Percentiles rank a stretch among this genome's conserved stretches.
Evolutionary conservation across 2,329 filamentous ascomycete genomes (phyloP).

Genomic region (Aspergillus alliaceus): DNA sequence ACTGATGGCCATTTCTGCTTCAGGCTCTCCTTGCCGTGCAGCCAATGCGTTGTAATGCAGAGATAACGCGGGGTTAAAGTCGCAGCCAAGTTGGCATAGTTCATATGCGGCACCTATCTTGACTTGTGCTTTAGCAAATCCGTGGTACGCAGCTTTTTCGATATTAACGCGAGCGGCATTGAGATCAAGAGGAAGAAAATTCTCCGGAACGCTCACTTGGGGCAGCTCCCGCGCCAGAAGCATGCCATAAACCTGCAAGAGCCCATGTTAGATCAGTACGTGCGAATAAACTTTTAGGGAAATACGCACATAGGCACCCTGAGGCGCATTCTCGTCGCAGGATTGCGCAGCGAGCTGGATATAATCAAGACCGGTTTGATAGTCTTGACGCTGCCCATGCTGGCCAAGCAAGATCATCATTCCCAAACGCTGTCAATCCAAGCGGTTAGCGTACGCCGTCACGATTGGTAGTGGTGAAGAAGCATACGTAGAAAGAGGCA

Average conservation of each 20-base stretch:
- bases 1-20: constrained; percentile 93
- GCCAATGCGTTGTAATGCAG: constrained; percentile 95
- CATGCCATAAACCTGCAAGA: constrained; percentile 75
- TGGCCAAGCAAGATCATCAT: constrained; percentile 98
- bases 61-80: constrained; percentile 90
- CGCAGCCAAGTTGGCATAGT: constrained; percentile 87
- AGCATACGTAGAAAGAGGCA: constrained; percentile 68
- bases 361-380: constrained; percentile 71
- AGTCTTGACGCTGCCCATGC: constrained; percentile 85
- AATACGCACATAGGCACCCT: constrained; percentile 73
- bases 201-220: constrained; percentile 79
- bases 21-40: constrained; percentile 85
- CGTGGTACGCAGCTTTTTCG: constrained; percentile 92
- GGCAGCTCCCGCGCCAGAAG: constrained; percentile 85
- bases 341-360: constrained; percentile 80
- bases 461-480: not conserved
- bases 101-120: constrained; percentile 98
- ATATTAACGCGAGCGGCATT: constrained; percentile 79
- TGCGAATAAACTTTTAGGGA: not conserved
- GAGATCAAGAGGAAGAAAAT: constrained; percentile 69
- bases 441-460: constrained; percentile 1
- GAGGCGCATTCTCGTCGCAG: constrained; percentile 93
- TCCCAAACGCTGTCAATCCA: constrained; percentile 68
- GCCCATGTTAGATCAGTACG: constrained; percentile 10
- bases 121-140: constrained; percentile 92